A percentile compares a stretch with the other conserved stretches of the same genome.
Conservation (phyloP, 169 alveolate species). For the Neospora caninum region DNA sequence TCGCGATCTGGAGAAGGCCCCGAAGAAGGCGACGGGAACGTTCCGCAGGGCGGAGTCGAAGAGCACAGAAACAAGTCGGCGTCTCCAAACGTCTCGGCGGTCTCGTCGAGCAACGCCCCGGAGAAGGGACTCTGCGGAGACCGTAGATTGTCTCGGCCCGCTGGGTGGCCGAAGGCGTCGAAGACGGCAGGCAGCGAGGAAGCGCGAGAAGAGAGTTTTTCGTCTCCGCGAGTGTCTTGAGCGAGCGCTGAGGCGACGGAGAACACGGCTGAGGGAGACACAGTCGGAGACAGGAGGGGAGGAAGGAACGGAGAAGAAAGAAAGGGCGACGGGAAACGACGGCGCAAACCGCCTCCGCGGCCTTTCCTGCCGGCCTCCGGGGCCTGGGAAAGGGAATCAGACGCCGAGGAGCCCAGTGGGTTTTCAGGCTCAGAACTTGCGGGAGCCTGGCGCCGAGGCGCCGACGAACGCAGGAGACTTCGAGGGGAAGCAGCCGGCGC, state of each 20-base stretch:
- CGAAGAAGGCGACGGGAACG: background rate
- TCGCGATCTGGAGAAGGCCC: background rate
- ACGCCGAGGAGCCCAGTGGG: background rate
- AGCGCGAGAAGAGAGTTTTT: background rate
- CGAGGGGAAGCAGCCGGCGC: background rate
- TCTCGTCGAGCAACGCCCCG: no score
- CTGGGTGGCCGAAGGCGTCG: background rate
- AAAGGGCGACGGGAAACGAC: background rate
- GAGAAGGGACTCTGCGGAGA: no score
- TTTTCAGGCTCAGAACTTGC: background rate
- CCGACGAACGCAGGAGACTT: no score
- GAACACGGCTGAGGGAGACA: background rate
- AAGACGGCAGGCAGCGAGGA: background rate
- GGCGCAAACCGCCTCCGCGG: background rate
- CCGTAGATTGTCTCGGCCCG: no score
- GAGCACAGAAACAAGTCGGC: background rate
- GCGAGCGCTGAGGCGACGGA: background rate
- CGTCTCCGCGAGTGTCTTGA: background rate
- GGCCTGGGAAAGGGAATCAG: background rate
- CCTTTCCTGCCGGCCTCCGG: background rate
- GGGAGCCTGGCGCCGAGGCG: no score
- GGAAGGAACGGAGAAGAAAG: background rate
- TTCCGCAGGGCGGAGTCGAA: background rate
- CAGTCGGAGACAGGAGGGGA: background rate
- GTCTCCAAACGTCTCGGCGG: background rate